Base-by-base conservation (phyloP, 164 flowering plant genomes). In the Aristolochia contorta region DNA sequence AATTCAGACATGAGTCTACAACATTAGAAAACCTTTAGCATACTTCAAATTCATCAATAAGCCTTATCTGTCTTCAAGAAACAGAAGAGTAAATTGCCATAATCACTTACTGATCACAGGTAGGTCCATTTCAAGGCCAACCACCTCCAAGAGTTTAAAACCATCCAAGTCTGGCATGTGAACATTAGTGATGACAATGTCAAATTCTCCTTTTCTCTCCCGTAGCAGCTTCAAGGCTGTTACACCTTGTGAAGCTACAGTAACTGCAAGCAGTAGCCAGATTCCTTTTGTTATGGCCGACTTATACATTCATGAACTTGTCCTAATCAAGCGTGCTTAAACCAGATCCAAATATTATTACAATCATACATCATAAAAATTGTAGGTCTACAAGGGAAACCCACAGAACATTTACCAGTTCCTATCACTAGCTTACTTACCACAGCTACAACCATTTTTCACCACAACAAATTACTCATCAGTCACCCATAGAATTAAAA, bases 131-230 rank as follows among this genome's bases (percentile, higher is more conserved):
- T 79, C 79, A 12, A 77, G 69, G 8, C 75, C 71, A 16, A 81
- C 69, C n/a, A 58, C 59, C 51, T 77, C 72, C 50, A 81, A 64
- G 13, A 81, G 76, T 52, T 57, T 63, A 27, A 81, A 75, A 13
- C 85, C 82, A 62, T 80, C 78, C 77, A 77, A 73, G 59, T 77
- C 81, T 6, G 62, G 66, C 77, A 71, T 77, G 30, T 66, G 71
- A 20, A 75, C 77, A 55, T 75, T 77, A 16, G 69, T 75, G n/a
- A 80, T 68, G 19, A 77, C 82, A n/a, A 81, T 61, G 58, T 81
- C 82, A 27, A 71, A 75, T n/a, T 61, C 46, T 1, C 68, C 69
- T 65, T 57, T 78, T 54, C 68, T 75, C 64, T 71, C 75, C 61
- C 77, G 67, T 57, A 78, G 57, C 53, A 72, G 47, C 21, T 61